phyloP scores from a whole-genome alignment of 148 eudicot genomes.

The Talinum fruticosum region DNA sequence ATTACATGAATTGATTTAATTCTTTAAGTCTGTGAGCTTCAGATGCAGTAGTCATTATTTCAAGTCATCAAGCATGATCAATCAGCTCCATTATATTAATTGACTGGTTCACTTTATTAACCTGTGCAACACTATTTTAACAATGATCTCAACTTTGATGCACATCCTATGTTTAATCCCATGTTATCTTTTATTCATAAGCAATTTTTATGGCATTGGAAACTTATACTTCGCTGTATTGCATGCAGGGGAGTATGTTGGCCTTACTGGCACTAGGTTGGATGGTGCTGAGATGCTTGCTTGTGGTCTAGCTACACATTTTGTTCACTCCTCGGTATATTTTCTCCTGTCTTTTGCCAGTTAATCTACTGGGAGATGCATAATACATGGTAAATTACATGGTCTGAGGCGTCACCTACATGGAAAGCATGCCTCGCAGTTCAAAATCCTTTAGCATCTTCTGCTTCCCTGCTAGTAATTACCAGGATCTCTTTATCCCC shows the following conservation, averaged over 20 bases:
- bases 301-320: slow-evolving; percentile 96
- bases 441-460: not conserved
- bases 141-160: not conserved
- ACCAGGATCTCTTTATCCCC: not conserved
- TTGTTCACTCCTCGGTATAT: slow-evolving; percentile 66
- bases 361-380: not conserved
- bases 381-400: not conserved
- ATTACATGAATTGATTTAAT: not conserved
- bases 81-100: not conserved
- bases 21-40: not conserved
- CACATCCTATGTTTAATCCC: not conserved
- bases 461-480: not conserved
- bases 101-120: not conserved
- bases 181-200: not conserved
- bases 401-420: not conserved
- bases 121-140: not conserved
- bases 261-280: slow-evolving; percentile 82
- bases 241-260: slow-evolving; percentile 79
- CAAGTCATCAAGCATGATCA: not conserved
- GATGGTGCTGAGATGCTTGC: slow-evolving; percentile 99
- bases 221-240: not conserved
- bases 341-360: slow-evolving; percentile 1
- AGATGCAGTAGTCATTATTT: not conserved
- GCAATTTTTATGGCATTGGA: not conserved
- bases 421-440: not conserved